These are phyloP conservation scores for Candida maris DNA, from an alignment of 805 yeast genomes.

Conservation along the genomic window DNA sequence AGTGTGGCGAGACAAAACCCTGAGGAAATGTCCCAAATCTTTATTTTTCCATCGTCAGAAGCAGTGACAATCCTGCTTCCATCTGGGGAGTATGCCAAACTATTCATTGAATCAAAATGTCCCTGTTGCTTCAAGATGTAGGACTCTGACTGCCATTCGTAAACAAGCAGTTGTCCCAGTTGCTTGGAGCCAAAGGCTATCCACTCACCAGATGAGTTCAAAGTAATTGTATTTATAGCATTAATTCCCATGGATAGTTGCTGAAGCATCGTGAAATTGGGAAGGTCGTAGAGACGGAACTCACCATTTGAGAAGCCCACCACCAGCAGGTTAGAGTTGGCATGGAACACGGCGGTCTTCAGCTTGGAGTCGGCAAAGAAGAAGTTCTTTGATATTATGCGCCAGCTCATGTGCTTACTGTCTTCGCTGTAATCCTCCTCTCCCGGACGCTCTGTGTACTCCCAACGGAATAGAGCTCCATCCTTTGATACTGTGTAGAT, in stretches of 20 bases:
- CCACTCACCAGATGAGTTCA: slow-evolving; percentile 93
- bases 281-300: slow-evolving; percentile 85
- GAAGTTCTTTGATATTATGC: slow-evolving; percentile 72
- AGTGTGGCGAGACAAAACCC: slow-evolving; percentile 94
- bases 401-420: slow-evolving; percentile 62
- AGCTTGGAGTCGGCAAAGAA: slow-evolving; percentile 71
- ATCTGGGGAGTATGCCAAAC: slow-evolving; percentile 87
- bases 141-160: slow-evolving; percentile 98
- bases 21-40: slow-evolving; percentile 90
- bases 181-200: slow-evolving; percentile 88
- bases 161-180: slow-evolving; percentile 89
- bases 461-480: slow-evolving; percentile 93
- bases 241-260: slow-evolving; percentile 90
- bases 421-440: slow-evolving; percentile 45
- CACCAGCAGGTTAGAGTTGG: slow-evolving; percentile 64
- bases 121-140: slow-evolving; percentile 95
- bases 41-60: slow-evolving; percentile 93
- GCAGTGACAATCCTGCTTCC: slow-evolving; percentile 91
- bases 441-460: slow-evolving; percentile 59
- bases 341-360: slow-evolving; percentile 80
- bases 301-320: slow-evolving; percentile 90
- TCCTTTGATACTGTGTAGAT: slow-evolving; percentile 91
- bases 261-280: slow-evolving; percentile 74
- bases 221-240: slow-evolving; percentile 74
- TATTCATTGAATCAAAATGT: slow-evolving; percentile 86